These are phyloP conservation scores for Jaltomata sinuosa DNA, from an alignment of 257 asterid genomes.

Conservation along the genomic window DNA sequence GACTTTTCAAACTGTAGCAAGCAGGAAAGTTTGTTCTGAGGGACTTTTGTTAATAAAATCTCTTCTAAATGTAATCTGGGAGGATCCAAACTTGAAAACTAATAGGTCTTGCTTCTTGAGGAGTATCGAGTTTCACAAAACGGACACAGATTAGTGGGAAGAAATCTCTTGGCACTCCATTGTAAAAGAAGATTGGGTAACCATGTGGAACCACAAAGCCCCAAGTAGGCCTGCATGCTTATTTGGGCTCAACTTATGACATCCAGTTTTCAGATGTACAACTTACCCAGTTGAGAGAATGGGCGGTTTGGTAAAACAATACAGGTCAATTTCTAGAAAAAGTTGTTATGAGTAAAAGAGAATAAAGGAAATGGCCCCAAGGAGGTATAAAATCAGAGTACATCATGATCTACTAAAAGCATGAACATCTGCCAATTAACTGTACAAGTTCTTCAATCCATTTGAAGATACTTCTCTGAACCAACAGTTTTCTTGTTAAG, in stretches of 20 bases:
- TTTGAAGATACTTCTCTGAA: neutral
- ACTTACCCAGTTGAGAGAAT: too few species aligned
- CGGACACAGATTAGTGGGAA: neutral
- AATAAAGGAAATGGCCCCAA: neutral
- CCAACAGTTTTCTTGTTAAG: neutral
- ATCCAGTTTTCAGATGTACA: neutral
- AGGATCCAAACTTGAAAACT: neutral
- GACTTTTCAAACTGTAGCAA: neutral
- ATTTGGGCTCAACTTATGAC: neutral
- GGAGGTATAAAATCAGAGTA: neutral
- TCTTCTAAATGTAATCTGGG: neutral
- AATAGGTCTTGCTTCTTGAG: neutral
- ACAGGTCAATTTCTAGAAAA: neutral
- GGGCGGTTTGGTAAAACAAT: neutral
- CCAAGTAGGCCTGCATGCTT: neutral
- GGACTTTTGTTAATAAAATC: neutral
- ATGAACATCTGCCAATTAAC: neutral
- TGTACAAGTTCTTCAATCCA: neutral
- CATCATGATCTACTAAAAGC: neutral
- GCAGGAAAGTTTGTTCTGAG: neutral
- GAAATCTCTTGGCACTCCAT: neutral
- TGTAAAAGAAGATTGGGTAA: neutral
- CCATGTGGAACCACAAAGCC: neutral
- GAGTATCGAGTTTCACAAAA: neutral
- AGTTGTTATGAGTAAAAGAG: neutral